Evolutionary conservation across 306 rosid genomes (phyloP), one percentile per base, ranked within the genome.

Genomic region (Lagenaria siceraria): DNA sequence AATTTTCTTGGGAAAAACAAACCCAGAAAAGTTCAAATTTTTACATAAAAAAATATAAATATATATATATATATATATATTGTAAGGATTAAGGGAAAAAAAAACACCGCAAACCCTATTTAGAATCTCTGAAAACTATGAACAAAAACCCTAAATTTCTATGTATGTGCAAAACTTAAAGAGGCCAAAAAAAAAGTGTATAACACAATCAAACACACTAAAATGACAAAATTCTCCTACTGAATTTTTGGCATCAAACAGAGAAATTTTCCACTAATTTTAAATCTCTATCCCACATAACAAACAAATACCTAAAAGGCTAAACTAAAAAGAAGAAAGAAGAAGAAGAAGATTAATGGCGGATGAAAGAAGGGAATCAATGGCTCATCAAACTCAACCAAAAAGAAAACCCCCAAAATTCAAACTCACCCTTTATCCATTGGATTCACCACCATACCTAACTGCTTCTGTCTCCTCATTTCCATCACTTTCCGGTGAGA

Each of bases 401-500:
- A 71, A 48, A 46, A 69, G 8, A n/a, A 65, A 18, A 65, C 1
- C 29, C 51, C 55, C 52, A 78, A 33, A 33, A 63, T 63, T 63
- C 24, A 17, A 78, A 36, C 55, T 83, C 81, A 87, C 80, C 84
- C 75, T 68, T 83, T 80, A 85, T 86, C 86, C 84, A 81, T 72
- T 48, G 81, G 84, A 40, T 81, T 84, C 82, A 79, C 69, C 42
- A 64, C 79, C 81, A 49, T 79, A 40, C 81, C 89, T 58, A 25
- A 22, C 61, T 83, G 82, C 80, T 85, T 89, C 82, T 82, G 79
- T 82, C 17, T 86, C 82, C 91, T 92, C 90, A 89, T 89, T 86
- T 87, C 91, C 76, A 89, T 3, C 7, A 92, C 80, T 84, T 89
- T 90, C 87, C 92, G 79, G 82, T 92, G 98, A 35, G 87, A 83